phyloP scores from a whole-genome alignment of 75 land plant species.

The Azolla pinnata region DNA sequence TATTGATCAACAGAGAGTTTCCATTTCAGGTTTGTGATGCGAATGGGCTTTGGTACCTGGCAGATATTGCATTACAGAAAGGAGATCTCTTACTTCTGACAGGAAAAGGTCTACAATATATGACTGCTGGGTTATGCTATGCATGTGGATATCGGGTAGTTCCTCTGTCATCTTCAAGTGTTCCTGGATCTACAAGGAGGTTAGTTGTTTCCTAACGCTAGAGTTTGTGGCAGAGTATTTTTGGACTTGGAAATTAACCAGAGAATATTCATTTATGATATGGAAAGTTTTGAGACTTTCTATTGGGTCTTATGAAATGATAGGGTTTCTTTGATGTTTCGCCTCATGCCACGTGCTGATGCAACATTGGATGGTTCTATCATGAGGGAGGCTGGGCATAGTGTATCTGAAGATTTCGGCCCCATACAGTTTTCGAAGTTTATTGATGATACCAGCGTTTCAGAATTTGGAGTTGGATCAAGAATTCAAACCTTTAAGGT shows the following conservation, averaged over 20 bases:
- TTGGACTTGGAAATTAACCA: too few species aligned
- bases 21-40: slow-evolving; percentile 57
- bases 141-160: slow-evolving; percentile 55
- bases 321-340: neutral
- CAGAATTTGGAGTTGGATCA: too few species aligned
- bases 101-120: slow-evolving; percentile 80
- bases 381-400: slow-evolving; percentile 76
- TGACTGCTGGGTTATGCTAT: slow-evolving; percentile 78
- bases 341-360: slow-evolving; percentile 4
- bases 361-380: slow-evolving; percentile 59
- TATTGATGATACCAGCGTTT: slow-evolving; percentile 49
- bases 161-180: slow-evolving; percentile 17
- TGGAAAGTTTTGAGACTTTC: too few species aligned
- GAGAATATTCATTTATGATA: too few species aligned
- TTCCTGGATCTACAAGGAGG: slow-evolving; percentile 34
- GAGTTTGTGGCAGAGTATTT: too few species aligned
- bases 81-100: slow-evolving; percentile 71
- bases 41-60: slow-evolving; percentile 86
- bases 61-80: slow-evolving; percentile 59
- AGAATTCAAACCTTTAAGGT: too few species aligned
- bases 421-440: slow-evolving; percentile 74
- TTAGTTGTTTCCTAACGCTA: slow-evolving; percentile 13
- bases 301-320: too few species aligned
- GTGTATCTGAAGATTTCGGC: slow-evolving; percentile 65
- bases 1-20: too few species aligned